Evolutionary conservation across 2,329 filamentous ascomycete species (phyloP).

Genomic region (Diaporthe citri): DNA sequence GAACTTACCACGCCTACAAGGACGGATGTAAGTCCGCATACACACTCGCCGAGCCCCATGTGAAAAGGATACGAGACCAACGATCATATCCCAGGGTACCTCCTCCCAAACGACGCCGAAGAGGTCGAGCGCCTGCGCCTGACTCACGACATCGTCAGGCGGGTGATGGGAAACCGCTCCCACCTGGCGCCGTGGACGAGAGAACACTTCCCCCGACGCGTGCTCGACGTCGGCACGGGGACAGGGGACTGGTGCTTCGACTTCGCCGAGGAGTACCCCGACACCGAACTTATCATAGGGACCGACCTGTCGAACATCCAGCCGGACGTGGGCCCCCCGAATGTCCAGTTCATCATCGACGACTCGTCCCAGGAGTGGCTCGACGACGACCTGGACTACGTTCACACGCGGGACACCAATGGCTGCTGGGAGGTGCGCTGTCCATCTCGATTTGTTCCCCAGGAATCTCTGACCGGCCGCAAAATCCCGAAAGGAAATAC

Average conservation of each 20-base stretch:
- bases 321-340: constrained; percentile 74
- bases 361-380: constrained; percentile 69
- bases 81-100: constrained; percentile 47
- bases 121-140: constrained; percentile 50
- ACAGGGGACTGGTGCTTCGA: constrained; percentile 77
- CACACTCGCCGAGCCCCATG: background rate
- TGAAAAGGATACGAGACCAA: background rate
- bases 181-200: constrained; percentile 49
- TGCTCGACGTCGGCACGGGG: constrained; percentile 60
- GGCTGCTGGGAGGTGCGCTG: constrained; percentile 58
- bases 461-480: too few species aligned
- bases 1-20: constrained; percentile 40
- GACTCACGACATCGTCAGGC: constrained; percentile 49
- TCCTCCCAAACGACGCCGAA: constrained; percentile 50
- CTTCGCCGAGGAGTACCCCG: constrained; percentile 73
- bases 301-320: constrained; percentile 79
- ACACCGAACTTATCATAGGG: constrained; percentile 66
- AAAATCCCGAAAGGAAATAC: background rate
- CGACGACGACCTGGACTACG: constrained; percentile 68
- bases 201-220: constrained; percentile 45
- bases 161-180: constrained; percentile 48
- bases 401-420: constrained; percentile 63
- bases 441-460: background rate
- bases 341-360: constrained; percentile 81
- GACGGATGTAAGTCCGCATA: constrained; percentile 35